Base-by-base conservation (phyloP, 306 rosid species). In the Cicer arietinum region DNA sequence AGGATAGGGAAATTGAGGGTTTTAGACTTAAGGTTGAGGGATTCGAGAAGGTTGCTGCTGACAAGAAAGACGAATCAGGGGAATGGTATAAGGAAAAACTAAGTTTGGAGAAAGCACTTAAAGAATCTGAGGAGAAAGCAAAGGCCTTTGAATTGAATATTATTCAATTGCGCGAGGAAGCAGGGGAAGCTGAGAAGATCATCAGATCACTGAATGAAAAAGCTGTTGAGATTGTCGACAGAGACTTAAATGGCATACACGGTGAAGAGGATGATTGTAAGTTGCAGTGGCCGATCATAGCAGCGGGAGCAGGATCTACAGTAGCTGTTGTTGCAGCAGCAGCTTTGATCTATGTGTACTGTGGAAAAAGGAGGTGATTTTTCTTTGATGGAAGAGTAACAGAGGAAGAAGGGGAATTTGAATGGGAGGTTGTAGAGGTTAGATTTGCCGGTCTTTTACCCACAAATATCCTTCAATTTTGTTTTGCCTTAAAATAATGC, bases 211-310 rank as follows among this genome's bases (percentile, higher is more conserved):
- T 92, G 81, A 90, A 84, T 68, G 92, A 86, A 82, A 87, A 82
- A 82, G 79, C 88, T 16, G 68, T 30, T 14, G 83, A 84, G 61
- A 80, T 68, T 0, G 69, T 81, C 10, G 84, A 85, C 77, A 86
- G 89, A 73, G 78, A 75, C 63, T 79, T 85, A 17, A 83, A 84
- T 42, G 89, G 84, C 2, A 17, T 81, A 25, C 57, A 77, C 8
- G 82, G 62, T 6, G 90, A 80, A 69, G 90, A 67, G 66, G 78
- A 80, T 0, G 89, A 71, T 37, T 52, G 64, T 42, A 87, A 84
- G 76, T 50, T 71, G 35, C 80, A 87, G 78, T 86, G 87, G 97
- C 93, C 90, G 1, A 81, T 87, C 57, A 83, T 92, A 45, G 92
- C 88, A 12, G 89, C 80, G 2, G 97, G 52, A 43, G 71, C 71